Percentiles rank a stretch among this genome's conserved stretches.
Evolutionary conservation across 176 grass and related monocot genomes (phyloP).

Genomic region (Tillandsia leiboldiana): DNA sequence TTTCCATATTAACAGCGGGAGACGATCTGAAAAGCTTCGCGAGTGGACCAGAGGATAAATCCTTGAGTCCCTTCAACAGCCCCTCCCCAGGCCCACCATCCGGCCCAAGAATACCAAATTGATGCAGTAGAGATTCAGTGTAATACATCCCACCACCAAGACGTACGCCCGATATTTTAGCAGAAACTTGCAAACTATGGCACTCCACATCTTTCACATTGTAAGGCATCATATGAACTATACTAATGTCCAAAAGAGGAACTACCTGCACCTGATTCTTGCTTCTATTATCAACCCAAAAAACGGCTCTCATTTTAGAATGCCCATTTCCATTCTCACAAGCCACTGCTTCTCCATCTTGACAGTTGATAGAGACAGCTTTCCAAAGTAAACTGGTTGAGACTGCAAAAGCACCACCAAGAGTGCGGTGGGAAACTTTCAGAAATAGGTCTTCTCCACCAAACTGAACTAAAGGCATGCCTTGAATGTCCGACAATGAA

Average conservation of each 20-base stretch:
- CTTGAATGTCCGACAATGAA: conserved; percentile 28
- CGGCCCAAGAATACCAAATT: conserved; percentile 83
- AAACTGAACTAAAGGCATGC: conserved; percentile 76
- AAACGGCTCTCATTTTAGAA: conserved; percentile 86
- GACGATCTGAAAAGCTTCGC: conserved; percentile 81
- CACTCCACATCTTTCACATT: conserved; percentile 80
- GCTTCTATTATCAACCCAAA: conserved; percentile 83
- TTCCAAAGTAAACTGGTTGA: conserved; percentile 77
- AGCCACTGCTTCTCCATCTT: conserved; percentile 52
- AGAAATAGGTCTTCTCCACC: conserved; percentile 66
- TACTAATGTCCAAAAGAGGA: conserved; percentile 75
- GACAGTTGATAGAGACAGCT: conserved; percentile 76
- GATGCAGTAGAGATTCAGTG: conserved; percentile 79
- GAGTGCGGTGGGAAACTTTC: conserved; percentile 94
- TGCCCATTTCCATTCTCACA: conserved; percentile 51
- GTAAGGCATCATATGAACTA: conserved; percentile 89
- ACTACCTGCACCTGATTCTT: conserved; percentile 38
- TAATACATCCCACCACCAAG: conserved; percentile 94
- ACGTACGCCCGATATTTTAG: conserved; percentile 76
- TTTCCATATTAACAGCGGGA: conserved; percentile 30
- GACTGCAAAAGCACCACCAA: conserved; percentile 96
- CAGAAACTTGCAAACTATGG: conserved; percentile 81
- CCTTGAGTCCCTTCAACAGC: conserved; percentile 77
- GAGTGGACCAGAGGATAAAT: conserved; percentile 92
- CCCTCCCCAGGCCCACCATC: conserved; percentile 90